Evolutionary conservation across 2,329 filamentous ascomycete species (phyloP).

Genomic region (Diaporthe capsici): DNA sequence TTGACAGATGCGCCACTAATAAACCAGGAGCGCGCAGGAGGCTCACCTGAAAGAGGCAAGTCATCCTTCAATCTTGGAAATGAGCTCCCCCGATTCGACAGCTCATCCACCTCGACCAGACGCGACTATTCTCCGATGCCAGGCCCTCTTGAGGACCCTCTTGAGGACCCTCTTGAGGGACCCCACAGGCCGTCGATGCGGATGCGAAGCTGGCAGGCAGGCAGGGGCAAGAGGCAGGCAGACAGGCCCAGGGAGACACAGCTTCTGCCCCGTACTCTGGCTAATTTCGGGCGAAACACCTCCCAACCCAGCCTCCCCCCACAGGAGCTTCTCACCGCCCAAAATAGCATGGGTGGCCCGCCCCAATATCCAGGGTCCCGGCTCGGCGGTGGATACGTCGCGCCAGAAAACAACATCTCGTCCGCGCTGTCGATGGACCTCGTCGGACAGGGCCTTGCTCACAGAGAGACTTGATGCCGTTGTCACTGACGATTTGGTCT

Average conservation of each 20-base stretch:
- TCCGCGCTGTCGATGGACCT: conserved; percentile 25
- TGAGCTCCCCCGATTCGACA: conserved; percentile 27
- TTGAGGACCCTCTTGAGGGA: not conserved
- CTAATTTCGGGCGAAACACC: conserved; percentile 32
- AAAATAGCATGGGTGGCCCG: conserved; percentile 28
- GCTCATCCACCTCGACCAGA: not conserved
- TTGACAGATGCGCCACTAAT: conserved; percentile 32
- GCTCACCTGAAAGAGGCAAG: conserved; percentile 34
- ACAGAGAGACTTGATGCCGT: conserved; percentile 1
- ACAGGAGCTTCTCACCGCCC: conserved; percentile 31
- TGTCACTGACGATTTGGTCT: conserved; percentile 1
- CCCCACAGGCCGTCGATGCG: not conserved
- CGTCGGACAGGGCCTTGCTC: not conserved
- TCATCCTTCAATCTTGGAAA: conserved; percentile 33
- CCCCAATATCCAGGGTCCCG: conserved; percentile 26
- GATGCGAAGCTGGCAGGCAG: not conserved
- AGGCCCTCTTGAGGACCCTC: not conserved
- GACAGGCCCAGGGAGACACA: not conserved
- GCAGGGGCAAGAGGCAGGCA: not conserved
- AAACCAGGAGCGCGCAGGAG: conserved; percentile 20
- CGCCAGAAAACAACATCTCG: conserved; percentile 29
- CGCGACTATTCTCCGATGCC: conserved; percentile 22
- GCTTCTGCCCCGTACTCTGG: not conserved
- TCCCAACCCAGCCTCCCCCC: conserved; percentile 25
- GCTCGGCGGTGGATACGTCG: conserved; percentile 26